phyloP scores from a whole-genome alignment of 257 asterid species.

The Penstemon newberryi region DNA sequence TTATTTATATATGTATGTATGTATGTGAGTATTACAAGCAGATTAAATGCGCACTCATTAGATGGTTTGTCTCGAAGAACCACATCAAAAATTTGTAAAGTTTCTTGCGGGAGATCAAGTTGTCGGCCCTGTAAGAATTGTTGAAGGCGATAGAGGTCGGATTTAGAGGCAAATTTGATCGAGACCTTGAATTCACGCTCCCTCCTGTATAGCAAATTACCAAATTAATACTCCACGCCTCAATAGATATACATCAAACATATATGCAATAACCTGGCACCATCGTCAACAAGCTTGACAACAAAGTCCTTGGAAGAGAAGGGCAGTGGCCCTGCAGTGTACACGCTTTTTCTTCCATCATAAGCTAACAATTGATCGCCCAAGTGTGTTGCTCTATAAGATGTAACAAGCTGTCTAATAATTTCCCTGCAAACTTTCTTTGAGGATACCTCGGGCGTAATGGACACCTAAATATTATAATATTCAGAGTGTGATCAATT shows the following conservation, averaged over 20 bases:
- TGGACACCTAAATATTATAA: slow-evolving; percentile 45
- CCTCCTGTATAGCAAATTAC: slow-evolving; percentile 41
- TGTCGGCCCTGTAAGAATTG: slow-evolving; percentile 53
- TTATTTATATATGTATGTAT: no score
- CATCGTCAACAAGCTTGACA: slow-evolving; percentile 39
- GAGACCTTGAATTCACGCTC: slow-evolving; percentile 62
- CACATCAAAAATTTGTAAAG: slow-evolving; percentile 75
- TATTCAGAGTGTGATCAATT: no score
- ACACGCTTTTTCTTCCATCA: slow-evolving; percentile 76
- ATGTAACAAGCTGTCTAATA: slow-evolving; percentile 32
- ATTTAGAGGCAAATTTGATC: slow-evolving; percentile 61
- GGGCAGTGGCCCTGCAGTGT: slow-evolving; percentile 69
- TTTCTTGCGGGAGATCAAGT: slow-evolving; percentile 67
- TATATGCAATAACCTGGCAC: slow-evolving; percentile 31
- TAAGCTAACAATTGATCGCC: slow-evolving; percentile 52
- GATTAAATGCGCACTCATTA: slow-evolving; percentile 16
- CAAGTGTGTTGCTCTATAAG: slow-evolving; percentile 38
- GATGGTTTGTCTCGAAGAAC: slow-evolving; percentile 70
- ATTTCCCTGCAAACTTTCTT: slow-evolving; percentile 57
- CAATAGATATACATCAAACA: no score
- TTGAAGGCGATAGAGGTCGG: slow-evolving; percentile 51
- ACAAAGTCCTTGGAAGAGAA: slow-evolving; percentile 63
- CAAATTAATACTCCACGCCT: no score
- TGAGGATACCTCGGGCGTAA: slow-evolving; percentile 62
- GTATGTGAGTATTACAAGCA: background rate